These are phyloP conservation scores for Phytophthora ohioensis DNA, from an alignment of 352 stramenopile species.

Conservation along the genomic window DNA sequence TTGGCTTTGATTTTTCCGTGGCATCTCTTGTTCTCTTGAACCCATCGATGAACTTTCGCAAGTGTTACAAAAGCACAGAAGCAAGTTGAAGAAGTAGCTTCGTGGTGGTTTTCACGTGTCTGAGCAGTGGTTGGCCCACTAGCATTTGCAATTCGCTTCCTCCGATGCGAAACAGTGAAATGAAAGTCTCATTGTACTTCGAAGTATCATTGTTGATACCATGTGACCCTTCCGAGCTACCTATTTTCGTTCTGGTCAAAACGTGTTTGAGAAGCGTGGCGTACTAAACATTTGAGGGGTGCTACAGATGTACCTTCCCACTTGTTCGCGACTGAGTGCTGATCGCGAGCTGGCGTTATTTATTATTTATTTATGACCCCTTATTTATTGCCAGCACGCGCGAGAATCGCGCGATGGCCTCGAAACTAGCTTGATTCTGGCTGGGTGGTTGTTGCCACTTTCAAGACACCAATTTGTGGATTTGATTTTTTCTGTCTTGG, in stretches of 20 bases:
- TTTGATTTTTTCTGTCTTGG: neutral
- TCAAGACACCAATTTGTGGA: neutral
- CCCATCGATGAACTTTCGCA: slow-evolving; percentile 28
- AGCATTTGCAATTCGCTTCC: slow-evolving; percentile 4
- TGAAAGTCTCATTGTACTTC: slow-evolving; percentile 11
- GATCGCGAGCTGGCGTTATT: slow-evolving; percentile 16
- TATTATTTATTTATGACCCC: slow-evolving; percentile 24
- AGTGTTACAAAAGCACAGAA: slow-evolving; percentile 27
- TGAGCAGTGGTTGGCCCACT: slow-evolving; percentile 11
- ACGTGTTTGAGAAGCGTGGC: neutral
- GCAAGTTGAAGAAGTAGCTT: slow-evolving; percentile 21
- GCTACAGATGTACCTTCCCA: neutral
- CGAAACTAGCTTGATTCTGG: neutral
- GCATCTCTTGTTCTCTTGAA: slow-evolving; percentile 28
- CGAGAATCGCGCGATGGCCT: neutral
- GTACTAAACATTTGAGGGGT: no score
- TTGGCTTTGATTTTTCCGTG: slow-evolving; percentile 44
- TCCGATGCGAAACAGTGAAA: slow-evolving; percentile 12
- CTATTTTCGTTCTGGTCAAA: slow-evolving; percentile 20
- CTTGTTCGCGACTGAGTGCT: neutral
- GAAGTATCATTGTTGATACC: slow-evolving; percentile 12
- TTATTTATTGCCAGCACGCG: slow-evolving; percentile 21
- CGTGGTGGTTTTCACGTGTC: slow-evolving; percentile 19
- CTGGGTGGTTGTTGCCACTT: neutral
- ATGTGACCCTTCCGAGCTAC: slow-evolving; percentile 26